Evolutionary conservation across 768 basidiomycete species (phyloP).

Genomic region (Lactarius akahatsu): DNA sequence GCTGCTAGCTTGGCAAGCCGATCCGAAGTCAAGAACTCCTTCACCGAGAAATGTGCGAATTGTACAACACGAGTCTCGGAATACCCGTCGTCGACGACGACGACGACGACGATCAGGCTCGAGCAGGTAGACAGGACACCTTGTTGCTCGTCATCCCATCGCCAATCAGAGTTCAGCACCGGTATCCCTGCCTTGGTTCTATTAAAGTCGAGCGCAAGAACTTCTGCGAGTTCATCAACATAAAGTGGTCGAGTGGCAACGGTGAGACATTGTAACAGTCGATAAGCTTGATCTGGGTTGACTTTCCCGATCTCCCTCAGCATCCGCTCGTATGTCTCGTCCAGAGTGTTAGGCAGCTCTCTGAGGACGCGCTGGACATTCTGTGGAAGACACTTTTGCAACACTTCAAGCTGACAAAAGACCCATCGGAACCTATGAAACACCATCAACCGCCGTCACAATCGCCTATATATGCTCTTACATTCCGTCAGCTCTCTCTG

Average conservation of each 20-base stretch:
- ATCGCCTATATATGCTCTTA: too few species aligned
- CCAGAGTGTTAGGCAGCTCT: neutral
- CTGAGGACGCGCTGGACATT: neutral
- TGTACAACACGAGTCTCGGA: neutral
- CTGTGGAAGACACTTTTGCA: neutral
- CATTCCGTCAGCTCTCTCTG: too few species aligned
- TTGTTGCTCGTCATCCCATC: neutral
- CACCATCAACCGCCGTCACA: too few species aligned
- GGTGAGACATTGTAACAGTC: too few species aligned
- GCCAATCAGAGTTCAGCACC: neutral
- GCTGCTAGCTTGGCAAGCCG: neutral
- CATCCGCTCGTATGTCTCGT: neutral
- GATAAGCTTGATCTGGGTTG: neutral
- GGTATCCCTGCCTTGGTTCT: neutral
- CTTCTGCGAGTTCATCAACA: neutral
- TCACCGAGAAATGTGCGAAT: neutral
- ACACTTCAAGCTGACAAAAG: neutral
- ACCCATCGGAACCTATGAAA: neutral
- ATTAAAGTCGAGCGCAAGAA: neutral
- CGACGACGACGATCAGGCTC: neutral
- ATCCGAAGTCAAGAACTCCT: conserved; percentile 6
- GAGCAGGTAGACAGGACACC: neutral
- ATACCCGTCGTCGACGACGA: too few species aligned
- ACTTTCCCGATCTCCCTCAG: neutral
- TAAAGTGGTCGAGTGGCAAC: too few species aligned